Evolutionary conservation across 2,329 filamentous ascomycete genomes (phyloP).

Genomic region (Hypomyces perniciosus): DNA sequence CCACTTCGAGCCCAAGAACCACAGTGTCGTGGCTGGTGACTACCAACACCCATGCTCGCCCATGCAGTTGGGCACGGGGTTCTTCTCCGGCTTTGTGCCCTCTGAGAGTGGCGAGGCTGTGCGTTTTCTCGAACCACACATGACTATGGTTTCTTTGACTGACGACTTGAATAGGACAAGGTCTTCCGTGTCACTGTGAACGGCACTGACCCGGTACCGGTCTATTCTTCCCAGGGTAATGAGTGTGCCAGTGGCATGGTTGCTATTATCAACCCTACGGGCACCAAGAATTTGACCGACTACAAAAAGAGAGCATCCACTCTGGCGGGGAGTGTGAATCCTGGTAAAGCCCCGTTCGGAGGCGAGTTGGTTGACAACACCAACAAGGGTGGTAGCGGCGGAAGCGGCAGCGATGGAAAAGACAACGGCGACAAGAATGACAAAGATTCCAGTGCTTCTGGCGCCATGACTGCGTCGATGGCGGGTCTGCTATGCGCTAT

Average conservation of each 20-base stretch:
- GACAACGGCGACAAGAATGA: slow-evolving; percentile 1
- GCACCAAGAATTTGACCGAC: slow-evolving; percentile 24
- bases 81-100: slow-evolving; percentile 32
- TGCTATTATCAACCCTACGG: slow-evolving; percentile 32
- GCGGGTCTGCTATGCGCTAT: neutral
- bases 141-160: neutral
- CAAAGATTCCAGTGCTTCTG: slow-evolving; percentile 1
- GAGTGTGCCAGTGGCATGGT: slow-evolving; percentile 35
- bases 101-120: slow-evolving; percentile 25
- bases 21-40: slow-evolving; percentile 32
- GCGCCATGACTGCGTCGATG: neutral
- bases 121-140: slow-evolving; percentile 14
- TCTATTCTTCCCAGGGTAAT: slow-evolving; percentile 34
- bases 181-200: slow-evolving; percentile 31
- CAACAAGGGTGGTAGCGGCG: neutral
- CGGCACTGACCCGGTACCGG: slow-evolving; percentile 28
- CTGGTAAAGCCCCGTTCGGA: slow-evolving; percentile 22
- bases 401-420: neutral
- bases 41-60: slow-evolving; percentile 32
- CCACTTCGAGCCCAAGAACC: slow-evolving; percentile 31
- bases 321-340: slow-evolving; percentile 23
- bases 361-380: slow-evolving; percentile 22
- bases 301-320: slow-evolving; percentile 26
- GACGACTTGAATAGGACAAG: slow-evolving; percentile 21
- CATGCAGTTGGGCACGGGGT: slow-evolving; percentile 26